Base-by-base conservation (phyloP, 805 yeast species). In the Candida maesae region DNA sequence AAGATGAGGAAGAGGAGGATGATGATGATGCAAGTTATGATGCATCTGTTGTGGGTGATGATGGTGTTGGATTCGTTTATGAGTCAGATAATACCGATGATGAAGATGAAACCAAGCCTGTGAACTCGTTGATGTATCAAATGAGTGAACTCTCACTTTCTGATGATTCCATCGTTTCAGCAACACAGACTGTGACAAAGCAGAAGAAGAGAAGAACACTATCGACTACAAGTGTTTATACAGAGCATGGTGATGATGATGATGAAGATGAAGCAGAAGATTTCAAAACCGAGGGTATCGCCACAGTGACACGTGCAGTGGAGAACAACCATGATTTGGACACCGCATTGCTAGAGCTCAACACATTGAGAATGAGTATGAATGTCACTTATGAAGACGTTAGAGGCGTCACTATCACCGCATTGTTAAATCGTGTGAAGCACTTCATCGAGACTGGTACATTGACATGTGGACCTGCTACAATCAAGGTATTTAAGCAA, bases 321-420 rank as follows among this genome's bases (percentile, higher is more conserved):
- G 91, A 85, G 52, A 83, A 90, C 56, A 85, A 88, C 61, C 99
- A 93, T 63, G 95, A 86, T 55, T 71, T 88, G 45, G 97, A 91
- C 59, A 90, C 96, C 12, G 97, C 99, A 0, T 66, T 88, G 49
- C 68, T 93, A 45, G 99, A 93, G 66, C 74, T 93, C 55, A 91
- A 91, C 60, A 93, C 99, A 0, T 72, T 93, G 57, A 76, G 98
- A 66, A 91, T 93, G 99, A 87, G 96, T 55, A 84, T 90, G 93
- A 88, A 93, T 60, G 99, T 89, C 14, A 76, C 93, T 0, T 91
- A 93, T 63, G 95, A 87, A 55, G 96, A 90, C 58, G 97, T 93
- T 12, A 77, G 97, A 59, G 64, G 68, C 23, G 95, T 95, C 5
- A 87, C 96, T 0, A 68, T 79, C 26, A 70, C 71, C 28, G 93